These are phyloP conservation scores for Gaertneriomyces semiglobifer DNA, from an alignment of 192 early-diverging fungal species.

Conservation along the genomic window DNA sequence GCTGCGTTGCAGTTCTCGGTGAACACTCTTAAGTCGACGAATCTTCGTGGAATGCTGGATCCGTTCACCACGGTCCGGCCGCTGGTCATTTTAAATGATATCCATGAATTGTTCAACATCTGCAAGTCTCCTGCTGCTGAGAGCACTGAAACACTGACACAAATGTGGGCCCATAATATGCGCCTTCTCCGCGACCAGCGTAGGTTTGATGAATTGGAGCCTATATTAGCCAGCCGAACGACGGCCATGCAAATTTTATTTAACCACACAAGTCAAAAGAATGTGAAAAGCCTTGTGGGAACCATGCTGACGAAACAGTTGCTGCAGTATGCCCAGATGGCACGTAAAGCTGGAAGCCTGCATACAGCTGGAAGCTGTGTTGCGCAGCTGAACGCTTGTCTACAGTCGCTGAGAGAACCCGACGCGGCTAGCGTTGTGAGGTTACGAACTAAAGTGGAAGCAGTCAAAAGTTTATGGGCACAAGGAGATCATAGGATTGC, in stretches of 20 bases:
- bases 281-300: neutral
- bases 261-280: neutral
- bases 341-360: constrained; percentile 28
- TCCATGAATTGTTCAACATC: constrained; percentile 20
- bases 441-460: constrained; percentile 16
- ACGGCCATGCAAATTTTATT: constrained; percentile 11
- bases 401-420: neutral
- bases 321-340: constrained; percentile 21
- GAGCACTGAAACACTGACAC: constrained; percentile 11
- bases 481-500: constrained; percentile 36
- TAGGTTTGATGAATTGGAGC: constrained; percentile 31
- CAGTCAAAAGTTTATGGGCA: constrained; percentile 34
- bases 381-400: constrained; percentile 18
- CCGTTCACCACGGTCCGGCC: constrained; percentile 5
- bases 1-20: neutral
- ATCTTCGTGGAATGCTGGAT: constrained; percentile 16
- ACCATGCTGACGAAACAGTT: constrained; percentile 25
- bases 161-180: constrained; percentile 26
- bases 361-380: constrained; percentile 31
- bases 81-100: constrained; percentile 21
- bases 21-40: neutral
- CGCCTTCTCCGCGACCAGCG: constrained; percentile 7
- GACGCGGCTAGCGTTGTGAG: neutral
- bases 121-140: neutral
- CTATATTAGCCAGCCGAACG: constrained; percentile 28